These are phyloP conservation scores for Magnolia kwangsiensis DNA, from an alignment of 164 flowering plant genomes.

Conservation along the genomic window DNA sequence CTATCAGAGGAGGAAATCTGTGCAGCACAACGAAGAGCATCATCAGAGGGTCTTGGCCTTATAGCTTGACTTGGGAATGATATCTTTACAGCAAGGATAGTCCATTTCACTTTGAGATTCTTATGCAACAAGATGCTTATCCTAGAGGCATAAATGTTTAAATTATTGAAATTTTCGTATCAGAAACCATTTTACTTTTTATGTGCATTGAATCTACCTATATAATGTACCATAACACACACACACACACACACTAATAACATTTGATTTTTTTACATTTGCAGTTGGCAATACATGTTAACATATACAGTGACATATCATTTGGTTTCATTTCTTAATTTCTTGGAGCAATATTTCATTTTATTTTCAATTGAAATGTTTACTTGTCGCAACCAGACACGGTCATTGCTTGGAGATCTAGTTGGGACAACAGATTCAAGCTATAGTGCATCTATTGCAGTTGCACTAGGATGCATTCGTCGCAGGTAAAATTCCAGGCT, in stretches of 20 bases:
- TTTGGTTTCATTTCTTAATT: too few species aligned
- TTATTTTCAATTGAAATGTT: background rate
- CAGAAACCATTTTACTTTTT: too few species aligned
- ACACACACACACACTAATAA: too few species aligned
- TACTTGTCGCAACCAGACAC: constrained; percentile 44
- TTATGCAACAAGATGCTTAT: background rate
- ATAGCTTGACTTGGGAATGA: constrained; percentile 94
- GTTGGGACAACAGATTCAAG: constrained; percentile 49
- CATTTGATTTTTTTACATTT: too few species aligned
- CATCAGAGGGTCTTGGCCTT: constrained; percentile 90
- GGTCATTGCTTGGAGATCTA: constrained; percentile 64
- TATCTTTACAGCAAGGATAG: constrained; percentile 85
- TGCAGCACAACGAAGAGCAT: constrained; percentile 91
- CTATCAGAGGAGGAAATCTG: constrained; percentile 78
- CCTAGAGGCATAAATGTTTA: background rate
- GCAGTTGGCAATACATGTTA: too few species aligned
- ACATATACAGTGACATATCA: too few species aligned
- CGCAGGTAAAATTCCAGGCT: constrained; percentile 48
- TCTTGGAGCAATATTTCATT: too few species aligned
- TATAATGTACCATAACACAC: too few species aligned
- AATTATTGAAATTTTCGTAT: too few species aligned
- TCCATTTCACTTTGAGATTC: constrained; percentile 27
- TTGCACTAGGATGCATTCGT: constrained; percentile 94
- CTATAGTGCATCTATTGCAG: constrained; percentile 79
- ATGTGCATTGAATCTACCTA: background rate